phyloP scores from a whole-genome alignment of 208 protist species.

The Borovskyia barvae region DNA sequence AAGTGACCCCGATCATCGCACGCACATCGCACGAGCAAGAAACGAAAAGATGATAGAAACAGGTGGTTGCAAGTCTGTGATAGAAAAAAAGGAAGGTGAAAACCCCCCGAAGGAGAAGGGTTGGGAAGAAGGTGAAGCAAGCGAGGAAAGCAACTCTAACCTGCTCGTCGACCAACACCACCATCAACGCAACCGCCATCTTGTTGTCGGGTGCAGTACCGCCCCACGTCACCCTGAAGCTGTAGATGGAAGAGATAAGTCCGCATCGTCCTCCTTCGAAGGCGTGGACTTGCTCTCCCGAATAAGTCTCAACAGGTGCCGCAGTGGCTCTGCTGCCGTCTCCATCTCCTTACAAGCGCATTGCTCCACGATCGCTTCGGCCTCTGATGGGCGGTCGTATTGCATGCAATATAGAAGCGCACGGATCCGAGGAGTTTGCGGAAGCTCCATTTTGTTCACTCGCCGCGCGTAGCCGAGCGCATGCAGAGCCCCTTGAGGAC shows the following conservation, averaged over 20 bases:
- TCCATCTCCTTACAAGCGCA: slow-evolving; percentile 39
- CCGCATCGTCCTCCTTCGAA: too few species aligned
- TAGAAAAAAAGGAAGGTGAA: neutral
- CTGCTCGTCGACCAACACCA: too few species aligned
- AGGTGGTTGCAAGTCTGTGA: slow-evolving; percentile 12
- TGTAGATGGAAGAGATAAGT: too few species aligned
- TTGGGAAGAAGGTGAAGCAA: neutral
- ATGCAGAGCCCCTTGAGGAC: slow-evolving; percentile 60
- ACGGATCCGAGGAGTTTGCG: slow-evolving; percentile 50
- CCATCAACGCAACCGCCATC: too few species aligned
- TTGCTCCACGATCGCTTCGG: slow-evolving; percentile 62
- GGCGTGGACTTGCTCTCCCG: slow-evolving; percentile 25
- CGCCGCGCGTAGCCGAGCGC: slow-evolving; percentile 64
- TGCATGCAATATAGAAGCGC: slow-evolving; percentile 76
- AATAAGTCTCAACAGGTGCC: slow-evolving; percentile 38
- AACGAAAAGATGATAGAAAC: too few species aligned
- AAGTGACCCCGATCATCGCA: too few species aligned
- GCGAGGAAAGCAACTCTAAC: too few species aligned
- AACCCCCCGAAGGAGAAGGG: neutral
- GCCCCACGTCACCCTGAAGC: too few species aligned
- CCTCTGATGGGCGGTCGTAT: slow-evolving; percentile 72
- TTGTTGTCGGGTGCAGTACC: too few species aligned
- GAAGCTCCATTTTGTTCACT: slow-evolving; percentile 65
- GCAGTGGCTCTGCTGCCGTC: slow-evolving; percentile 37
- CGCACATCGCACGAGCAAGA: too few species aligned